A percentile compares a stretch with the other conserved stretches of the same genome.
phyloP scores from a whole-genome alignment of 257 asterid genomes.

The Echium plantagineum region DNA sequence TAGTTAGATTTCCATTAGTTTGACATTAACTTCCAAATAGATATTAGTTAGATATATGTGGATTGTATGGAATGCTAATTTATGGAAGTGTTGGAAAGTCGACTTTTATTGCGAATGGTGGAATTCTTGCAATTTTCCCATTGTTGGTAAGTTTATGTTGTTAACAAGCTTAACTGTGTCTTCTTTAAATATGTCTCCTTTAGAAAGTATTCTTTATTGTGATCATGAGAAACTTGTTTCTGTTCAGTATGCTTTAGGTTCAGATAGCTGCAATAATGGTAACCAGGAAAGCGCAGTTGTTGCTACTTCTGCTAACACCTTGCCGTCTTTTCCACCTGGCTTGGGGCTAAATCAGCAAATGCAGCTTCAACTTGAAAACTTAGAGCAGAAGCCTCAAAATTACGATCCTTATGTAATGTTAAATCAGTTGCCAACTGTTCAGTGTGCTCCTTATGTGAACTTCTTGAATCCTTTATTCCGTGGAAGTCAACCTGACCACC shows the following conservation, averaged over 20 bases:
- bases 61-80: no score
- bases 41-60: no score
- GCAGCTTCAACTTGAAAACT: constrained; percentile 4
- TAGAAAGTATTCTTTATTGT: constrained; percentile 7
- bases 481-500: constrained; percentile 18
- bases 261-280: neutral
- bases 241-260: constrained; percentile 7
- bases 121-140: no score
- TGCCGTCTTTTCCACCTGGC: constrained; percentile 2
- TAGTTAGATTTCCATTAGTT: no score
- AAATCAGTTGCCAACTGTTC: constrained; percentile 10
- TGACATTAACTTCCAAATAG: no score
- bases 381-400: constrained; percentile 14
- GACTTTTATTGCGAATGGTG: no score
- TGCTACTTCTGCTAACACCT: constrained; percentile 1
- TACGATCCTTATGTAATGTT: constrained; percentile 1
- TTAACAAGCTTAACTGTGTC: constrained; percentile 9
- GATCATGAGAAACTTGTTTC: constrained; percentile 16
- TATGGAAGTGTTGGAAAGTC: no score
- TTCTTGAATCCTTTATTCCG: constrained; percentile 5
- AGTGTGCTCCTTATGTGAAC: constrained; percentile 11
- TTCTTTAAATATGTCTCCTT: constrained; percentile 9
- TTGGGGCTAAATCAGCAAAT: constrained; percentile 6
- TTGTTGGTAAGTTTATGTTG: neutral
- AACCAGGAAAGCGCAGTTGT: constrained; percentile 10